These are phyloP conservation scores for Ophiostoma fasciatum DNA, from an alignment of 2,329 filamentous ascomycete genomes.

Conservation along the genomic window DNA sequence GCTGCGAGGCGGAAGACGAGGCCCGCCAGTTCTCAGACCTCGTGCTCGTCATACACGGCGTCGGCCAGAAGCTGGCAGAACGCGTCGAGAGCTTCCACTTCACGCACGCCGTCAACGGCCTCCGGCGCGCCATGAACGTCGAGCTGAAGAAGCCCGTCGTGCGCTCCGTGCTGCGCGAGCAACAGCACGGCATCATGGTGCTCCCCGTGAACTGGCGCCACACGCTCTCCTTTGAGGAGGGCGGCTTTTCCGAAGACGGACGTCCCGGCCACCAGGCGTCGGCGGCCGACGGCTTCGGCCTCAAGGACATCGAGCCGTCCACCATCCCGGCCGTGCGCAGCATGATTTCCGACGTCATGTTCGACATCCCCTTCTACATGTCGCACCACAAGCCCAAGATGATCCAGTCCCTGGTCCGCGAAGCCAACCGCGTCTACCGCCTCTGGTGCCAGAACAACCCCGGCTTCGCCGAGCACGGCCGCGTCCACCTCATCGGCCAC, in stretches of 20 bases:
- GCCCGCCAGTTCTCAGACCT: slow-evolving; percentile 68
- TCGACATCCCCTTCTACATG: slow-evolving; percentile 95
- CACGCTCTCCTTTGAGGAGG: slow-evolving; percentile 74
- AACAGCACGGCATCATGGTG: slow-evolving; percentile 85
- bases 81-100: slow-evolving; percentile 94
- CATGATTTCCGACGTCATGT: slow-evolving; percentile 94
- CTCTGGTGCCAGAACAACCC: slow-evolving; percentile 93
- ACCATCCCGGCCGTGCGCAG: slow-evolving; percentile 86
- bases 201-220: slow-evolving; percentile 90
- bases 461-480: slow-evolving; percentile 63
- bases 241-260: slow-evolving; percentile 27
- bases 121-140: slow-evolving; percentile 72
- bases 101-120: slow-evolving; percentile 85
- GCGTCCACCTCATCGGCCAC: slow-evolving; percentile 85
- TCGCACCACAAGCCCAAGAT: slow-evolving; percentile 93
- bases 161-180: slow-evolving; percentile 57
- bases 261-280: slow-evolving; percentile 35
- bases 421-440: slow-evolving; percentile 91
- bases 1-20: slow-evolving; percentile 49
- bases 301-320: slow-evolving; percentile 84
- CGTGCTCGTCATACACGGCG: slow-evolving; percentile 83
- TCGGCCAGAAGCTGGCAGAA: slow-evolving; percentile 91
- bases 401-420: slow-evolving; percentile 73
- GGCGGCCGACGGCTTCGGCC: slow-evolving; percentile 40
- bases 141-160: slow-evolving; percentile 64